Evolutionary conservation across 2,329 filamentous ascomycete species (phyloP).

Genomic region (Ophiognomonia clavigignenti-juglandacearum): DNA sequence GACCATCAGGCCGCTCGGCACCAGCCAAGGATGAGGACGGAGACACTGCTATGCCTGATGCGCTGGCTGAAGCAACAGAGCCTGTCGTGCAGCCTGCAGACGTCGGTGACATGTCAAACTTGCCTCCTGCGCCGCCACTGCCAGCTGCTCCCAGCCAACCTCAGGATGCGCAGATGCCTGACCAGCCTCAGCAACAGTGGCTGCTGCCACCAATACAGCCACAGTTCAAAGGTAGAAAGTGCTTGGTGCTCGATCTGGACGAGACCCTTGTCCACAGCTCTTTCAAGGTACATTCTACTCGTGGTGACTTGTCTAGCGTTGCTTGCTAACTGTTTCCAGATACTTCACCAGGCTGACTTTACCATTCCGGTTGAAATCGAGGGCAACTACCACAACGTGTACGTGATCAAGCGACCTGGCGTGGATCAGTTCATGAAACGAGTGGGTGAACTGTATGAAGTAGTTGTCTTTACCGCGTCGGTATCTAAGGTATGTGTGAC

Average conservation of each 20-base stretch:
- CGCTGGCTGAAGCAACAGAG: conserved; percentile 34
- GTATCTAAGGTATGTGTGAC: conserved; percentile 76
- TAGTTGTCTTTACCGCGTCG: conserved; percentile 97
- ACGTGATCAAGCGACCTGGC: conserved; percentile 98
- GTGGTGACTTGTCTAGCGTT: neutral
- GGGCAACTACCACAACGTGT: conserved; percentile 98
- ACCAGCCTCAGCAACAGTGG: conserved; percentile 55
- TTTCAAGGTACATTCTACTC: conserved; percentile 69
- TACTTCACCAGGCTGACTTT: conserved; percentile 96
- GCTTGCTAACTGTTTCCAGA: conserved; percentile 45
- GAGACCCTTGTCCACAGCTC: conserved; percentile 98
- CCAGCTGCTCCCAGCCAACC: conserved; percentile 30
- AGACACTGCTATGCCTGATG: conserved; percentile 65
- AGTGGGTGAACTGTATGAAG: conserved; percentile 95
- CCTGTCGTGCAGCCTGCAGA: conserved; percentile 11
- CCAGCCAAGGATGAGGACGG: conserved; percentile 46
- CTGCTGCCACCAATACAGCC: conserved; percentile 78
- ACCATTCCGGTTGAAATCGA: conserved; percentile 99
- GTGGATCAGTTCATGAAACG: conserved; percentile 99
- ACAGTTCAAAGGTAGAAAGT: conserved; percentile 83
- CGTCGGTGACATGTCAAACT: conserved; percentile 32
- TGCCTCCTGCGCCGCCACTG: conserved; percentile 42
- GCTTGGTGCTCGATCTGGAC: conserved; percentile 89
- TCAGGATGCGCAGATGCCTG: conserved; percentile 35
- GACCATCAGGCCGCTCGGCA: conserved; percentile 9